Evolutionary conservation across 2,329 filamentous ascomycete genomes (phyloP), one percentile per base, ranked within the genome.

Genomic region (Macrophomina phaseolina): DNA sequence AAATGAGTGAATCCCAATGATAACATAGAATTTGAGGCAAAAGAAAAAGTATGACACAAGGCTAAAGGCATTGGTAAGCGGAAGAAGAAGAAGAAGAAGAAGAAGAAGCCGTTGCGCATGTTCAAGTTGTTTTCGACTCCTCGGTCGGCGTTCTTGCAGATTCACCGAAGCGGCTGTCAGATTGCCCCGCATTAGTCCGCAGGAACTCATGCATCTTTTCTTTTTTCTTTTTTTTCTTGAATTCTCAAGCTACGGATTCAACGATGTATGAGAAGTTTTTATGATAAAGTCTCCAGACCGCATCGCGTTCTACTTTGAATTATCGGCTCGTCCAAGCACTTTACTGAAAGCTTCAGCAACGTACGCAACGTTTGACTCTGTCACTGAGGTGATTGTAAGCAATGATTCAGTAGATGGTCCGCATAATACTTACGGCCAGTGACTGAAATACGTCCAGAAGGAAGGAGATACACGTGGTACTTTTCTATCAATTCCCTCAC

Each of bases 401-500:
- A 3, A 8, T 3, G 5, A 2, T 2, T 18, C 14, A 38, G 2
- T 5, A 36, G 1, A 55, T 12, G 36, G 4, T 38, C 36, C 1
- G 36, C 23, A 11, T 12, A 14, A 34, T 9, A 38, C 51, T 36
- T 36, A 55, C 51, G 18, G 5, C 51, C 67, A 5, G 67, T 63
- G 73, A 80, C 68, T 16, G 72, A 76, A 12, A 76, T 70, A 12
- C 78, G 70, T 8, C 78, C 77, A 16, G 70, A 75, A 0, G 69
- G 68, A 34, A 78, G 65, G 56, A 81, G 46, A 66, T 80, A 80
- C 34, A 80, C 69, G 69, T 80, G 78, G 66, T 73, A 69, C 18
- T 74, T 71, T 1, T 74, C 68, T 68, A 71, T 68, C 11, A 81
- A 63, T 5, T 69, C 61, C 4, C 30, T 40, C 1, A 81, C 76